These are phyloP conservation scores for Camellia japonica DNA, from an alignment of 148 eudicot species.

Conservation along the genomic window DNA sequence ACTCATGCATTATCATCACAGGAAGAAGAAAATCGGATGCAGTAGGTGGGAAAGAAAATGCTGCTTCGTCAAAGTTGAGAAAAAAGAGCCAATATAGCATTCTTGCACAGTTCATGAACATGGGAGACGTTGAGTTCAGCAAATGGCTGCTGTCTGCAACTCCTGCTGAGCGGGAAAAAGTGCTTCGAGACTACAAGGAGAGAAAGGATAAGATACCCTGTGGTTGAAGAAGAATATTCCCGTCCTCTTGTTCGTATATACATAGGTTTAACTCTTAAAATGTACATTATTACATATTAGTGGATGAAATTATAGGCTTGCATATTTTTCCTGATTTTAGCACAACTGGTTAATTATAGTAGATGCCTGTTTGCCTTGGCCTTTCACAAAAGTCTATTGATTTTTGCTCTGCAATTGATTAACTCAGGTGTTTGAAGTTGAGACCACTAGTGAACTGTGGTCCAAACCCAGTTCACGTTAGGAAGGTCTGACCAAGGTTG, in stretches of 20 bases:
- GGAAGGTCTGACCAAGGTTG: too few species aligned
- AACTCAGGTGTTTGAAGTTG: too few species aligned
- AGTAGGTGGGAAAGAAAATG: constrained; percentile 7
- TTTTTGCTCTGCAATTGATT: too few species aligned
- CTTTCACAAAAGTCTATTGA: too few species aligned
- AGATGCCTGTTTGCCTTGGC: too few species aligned
- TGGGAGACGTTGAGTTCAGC: constrained; percentile 16
- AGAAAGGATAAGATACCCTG: background rate
- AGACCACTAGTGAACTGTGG: too few species aligned
- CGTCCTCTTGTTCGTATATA: background rate
- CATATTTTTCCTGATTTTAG: too few species aligned
- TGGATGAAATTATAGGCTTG: background rate
- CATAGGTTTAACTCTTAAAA: background rate
- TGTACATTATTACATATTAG: background rate
- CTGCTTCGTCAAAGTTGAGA: background rate
- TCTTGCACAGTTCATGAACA: constrained; percentile 10
- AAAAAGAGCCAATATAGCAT: constrained; percentile 9
- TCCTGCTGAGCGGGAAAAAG: constrained; percentile 44
- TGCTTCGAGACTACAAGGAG: constrained; percentile 51
- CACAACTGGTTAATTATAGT: too few species aligned
- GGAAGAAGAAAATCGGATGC: constrained; percentile 27
- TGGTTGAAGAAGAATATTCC: constrained; percentile 15
- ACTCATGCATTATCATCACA: constrained; percentile 9
- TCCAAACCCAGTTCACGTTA: too few species aligned
- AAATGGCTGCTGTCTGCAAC: constrained; percentile 53